Percentiles rank a stretch among this genome's conserved stretches.
Evolutionary conservation across 257 asterid genomes (phyloP).

Genomic region (Jacaranda mimosifolia): DNA sequence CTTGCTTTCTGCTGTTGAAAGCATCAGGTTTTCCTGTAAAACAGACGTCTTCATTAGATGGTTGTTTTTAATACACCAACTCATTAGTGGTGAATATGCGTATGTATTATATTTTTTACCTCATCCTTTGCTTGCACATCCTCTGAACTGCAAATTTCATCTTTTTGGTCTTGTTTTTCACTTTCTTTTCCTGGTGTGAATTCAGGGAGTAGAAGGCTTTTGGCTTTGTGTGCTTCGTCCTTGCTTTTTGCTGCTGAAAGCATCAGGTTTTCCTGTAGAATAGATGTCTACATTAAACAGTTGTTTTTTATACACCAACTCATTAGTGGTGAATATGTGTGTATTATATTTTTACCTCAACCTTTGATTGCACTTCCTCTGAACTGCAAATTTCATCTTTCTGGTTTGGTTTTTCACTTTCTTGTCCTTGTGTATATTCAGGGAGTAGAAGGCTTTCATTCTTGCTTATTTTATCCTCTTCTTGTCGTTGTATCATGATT

Average conservation of each 20-base stretch:
- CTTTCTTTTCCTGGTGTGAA: conserved; percentile 34
- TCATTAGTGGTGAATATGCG: conserved; percentile 24
- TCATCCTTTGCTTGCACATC: conserved; percentile 38
- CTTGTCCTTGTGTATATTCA: conserved; percentile 34
- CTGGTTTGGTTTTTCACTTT: conserved; percentile 39
- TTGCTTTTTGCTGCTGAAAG: conserved; percentile 34
- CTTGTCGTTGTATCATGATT: conserved; percentile 26
- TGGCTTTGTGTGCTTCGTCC: conserved; percentile 38
- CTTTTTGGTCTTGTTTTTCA: conserved; percentile 39
- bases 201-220: conserved; percentile 22
- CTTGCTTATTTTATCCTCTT: conserved; percentile 24
- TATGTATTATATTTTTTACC: conserved; percentile 40
- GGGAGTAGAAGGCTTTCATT: conserved; percentile 30
- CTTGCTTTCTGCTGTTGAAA: conserved; percentile 35
- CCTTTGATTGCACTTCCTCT: conserved; percentile 35
- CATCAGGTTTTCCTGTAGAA: conserved; percentile 47
- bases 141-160: conserved; percentile 39
- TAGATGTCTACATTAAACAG: conserved; percentile 8
- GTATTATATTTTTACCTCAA: conserved; percentile 45
- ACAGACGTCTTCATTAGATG: conserved; percentile 22
- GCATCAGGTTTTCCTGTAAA: conserved; percentile 46
- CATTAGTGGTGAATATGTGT: conserved; percentile 18
- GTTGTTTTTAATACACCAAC: conserved; percentile 5
- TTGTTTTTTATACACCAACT: conserved; percentile 13
- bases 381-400: conserved; percentile 38